These are phyloP conservation scores for Collybia sordida DNA, from an alignment of 768 basidiomycete genomes.

Conservation along the genomic window DNA sequence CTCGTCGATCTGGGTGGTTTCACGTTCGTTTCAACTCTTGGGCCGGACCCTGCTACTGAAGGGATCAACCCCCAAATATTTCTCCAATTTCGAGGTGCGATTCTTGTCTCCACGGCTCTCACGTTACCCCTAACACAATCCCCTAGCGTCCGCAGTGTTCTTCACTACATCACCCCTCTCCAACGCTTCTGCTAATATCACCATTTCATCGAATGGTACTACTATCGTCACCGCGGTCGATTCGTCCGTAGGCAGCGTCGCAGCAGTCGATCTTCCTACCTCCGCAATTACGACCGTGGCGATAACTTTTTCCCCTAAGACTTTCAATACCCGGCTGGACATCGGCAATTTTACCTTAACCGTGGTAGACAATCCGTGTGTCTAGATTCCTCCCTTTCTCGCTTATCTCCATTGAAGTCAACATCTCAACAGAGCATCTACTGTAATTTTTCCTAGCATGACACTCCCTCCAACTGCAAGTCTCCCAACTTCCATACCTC, in stretches of 20 bases:
- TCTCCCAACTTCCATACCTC: constrained; percentile 24
- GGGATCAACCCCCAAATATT: constrained; percentile 58
- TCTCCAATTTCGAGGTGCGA: constrained; percentile 49
- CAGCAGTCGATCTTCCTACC: constrained; percentile 38
- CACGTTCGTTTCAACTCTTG: constrained; percentile 35
- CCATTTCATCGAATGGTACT: constrained; percentile 38
- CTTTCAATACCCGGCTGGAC: constrained; percentile 30
- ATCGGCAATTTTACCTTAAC: constrained; percentile 35
- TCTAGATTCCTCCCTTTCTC: neutral
- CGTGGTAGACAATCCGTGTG: constrained; percentile 37
- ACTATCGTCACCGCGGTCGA: constrained; percentile 36
- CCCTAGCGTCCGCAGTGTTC: constrained; percentile 42
- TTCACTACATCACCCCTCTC: constrained; percentile 42
- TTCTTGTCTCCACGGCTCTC: neutral
- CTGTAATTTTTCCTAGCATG: constrained; percentile 32
- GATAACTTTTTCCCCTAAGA: constrained; percentile 34
- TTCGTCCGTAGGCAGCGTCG: constrained; percentile 37
- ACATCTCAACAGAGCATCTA: constrained; percentile 15
- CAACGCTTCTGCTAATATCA: constrained; percentile 53
- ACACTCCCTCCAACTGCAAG: constrained; percentile 34
- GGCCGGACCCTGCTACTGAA: constrained; percentile 39
- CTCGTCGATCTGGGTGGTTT: constrained; percentile 15
- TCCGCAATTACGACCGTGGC: constrained; percentile 39
- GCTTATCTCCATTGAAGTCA: neutral
- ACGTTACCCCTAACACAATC: neutral